A percentile compares a stretch with the other conserved stretches of the same genome.
These are phyloP conservation scores for Monilinia fructicola DNA, from an alignment of 2,329 filamentous ascomycete species.

Conservation along the genomic window DNA sequence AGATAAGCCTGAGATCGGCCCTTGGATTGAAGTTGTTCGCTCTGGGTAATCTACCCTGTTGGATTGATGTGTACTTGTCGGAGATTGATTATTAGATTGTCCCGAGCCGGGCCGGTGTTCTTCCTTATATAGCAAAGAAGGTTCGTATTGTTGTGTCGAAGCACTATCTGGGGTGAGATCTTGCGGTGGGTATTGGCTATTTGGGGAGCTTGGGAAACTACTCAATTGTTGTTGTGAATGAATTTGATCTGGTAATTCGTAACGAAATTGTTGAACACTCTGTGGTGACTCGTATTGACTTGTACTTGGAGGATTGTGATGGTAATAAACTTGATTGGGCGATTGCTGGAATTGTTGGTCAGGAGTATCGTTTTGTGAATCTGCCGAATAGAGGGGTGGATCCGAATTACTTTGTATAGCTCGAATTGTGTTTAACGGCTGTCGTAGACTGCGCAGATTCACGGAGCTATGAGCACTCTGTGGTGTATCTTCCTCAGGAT, in stretches of 20 bases:
- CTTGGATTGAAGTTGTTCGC: constrained; percentile 35
- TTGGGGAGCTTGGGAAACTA: constrained; percentile 35
- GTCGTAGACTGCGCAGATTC: constrained; percentile 7
- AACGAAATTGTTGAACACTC: constrained; percentile 35
- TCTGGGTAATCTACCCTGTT: constrained; percentile 34
- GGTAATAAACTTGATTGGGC: constrained; percentile 21
- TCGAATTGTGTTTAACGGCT: constrained; percentile 36
- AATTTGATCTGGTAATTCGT: constrained; percentile 34
- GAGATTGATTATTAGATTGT: constrained; percentile 38
- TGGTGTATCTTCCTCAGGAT: constrained; percentile 29
- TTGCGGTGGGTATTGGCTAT: constrained; percentile 47
- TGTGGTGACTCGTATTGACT: constrained; percentile 26
- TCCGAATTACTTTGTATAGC: constrained; percentile 34
- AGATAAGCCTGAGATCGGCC: constrained; percentile 22
- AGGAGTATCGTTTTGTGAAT: constrained; percentile 42
- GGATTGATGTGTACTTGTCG: constrained; percentile 27
- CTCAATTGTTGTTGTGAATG: constrained; percentile 33
- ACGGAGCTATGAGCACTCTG: constrained; percentile 24
- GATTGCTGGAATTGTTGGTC: constrained; percentile 39
- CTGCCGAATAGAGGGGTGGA: constrained; percentile 28
- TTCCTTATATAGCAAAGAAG: constrained; percentile 45
- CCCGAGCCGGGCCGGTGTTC: constrained; percentile 38
- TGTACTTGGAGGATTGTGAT: constrained; percentile 12
- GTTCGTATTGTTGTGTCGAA: constrained; percentile 63
- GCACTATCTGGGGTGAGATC: constrained; percentile 49